phyloP scores from a whole-genome alignment of 1,284 basidiomycete genomes.

The Leccinum glutinopallens region DNA sequence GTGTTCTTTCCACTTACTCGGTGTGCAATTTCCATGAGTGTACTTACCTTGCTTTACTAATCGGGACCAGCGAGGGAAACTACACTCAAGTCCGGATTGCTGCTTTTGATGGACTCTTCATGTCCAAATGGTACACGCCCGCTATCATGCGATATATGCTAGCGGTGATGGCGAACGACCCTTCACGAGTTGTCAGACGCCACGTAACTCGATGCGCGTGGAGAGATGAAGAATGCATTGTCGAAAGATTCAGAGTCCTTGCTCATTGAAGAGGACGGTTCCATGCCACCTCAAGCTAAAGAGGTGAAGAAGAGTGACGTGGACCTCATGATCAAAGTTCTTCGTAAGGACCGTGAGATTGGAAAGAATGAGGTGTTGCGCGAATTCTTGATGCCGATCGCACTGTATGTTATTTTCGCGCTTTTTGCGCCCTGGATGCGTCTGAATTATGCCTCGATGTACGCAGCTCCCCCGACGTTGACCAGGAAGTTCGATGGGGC shows the following conservation, averaged over 20 bases:
- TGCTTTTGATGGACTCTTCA: constrained; percentile 92
- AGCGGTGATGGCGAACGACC: constrained; percentile 86
- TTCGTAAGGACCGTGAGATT: constrained; percentile 83
- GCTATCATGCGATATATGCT: constrained; percentile 89
- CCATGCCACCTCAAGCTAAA: constrained; percentile 65
- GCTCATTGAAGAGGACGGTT: constrained; percentile 85
- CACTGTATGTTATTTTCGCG: constrained; percentile 57
- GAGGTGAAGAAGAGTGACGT: constrained; percentile 81
- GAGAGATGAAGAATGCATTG: constrained; percentile 78
- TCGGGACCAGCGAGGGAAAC: constrained; percentile 77
- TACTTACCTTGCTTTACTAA: constrained; percentile 19
- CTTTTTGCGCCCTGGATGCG: constrained; percentile 5
- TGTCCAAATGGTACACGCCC: constrained; percentile 86
- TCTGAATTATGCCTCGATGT: constrained; percentile 15
- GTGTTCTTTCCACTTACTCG: constrained; percentile 89
- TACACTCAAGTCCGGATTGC: constrained; percentile 89
- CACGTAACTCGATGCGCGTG: constrained; percentile 87
- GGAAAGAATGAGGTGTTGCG: constrained; percentile 82
- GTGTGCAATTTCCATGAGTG: constrained; percentile 44
- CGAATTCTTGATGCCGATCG: constrained; percentile 79
- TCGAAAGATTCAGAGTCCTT: constrained; percentile 72
- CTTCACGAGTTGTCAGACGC: constrained; percentile 80
- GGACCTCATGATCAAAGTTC: constrained; percentile 77
- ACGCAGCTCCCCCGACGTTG: constrained; percentile 67
- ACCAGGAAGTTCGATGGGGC: constrained; percentile 89